Percentiles rank a stretch among this genome's conserved stretches.
Evolutionary conservation across 805 yeast genomes (phyloP).

Genomic region (Zygoascus flipseniorum): DNA sequence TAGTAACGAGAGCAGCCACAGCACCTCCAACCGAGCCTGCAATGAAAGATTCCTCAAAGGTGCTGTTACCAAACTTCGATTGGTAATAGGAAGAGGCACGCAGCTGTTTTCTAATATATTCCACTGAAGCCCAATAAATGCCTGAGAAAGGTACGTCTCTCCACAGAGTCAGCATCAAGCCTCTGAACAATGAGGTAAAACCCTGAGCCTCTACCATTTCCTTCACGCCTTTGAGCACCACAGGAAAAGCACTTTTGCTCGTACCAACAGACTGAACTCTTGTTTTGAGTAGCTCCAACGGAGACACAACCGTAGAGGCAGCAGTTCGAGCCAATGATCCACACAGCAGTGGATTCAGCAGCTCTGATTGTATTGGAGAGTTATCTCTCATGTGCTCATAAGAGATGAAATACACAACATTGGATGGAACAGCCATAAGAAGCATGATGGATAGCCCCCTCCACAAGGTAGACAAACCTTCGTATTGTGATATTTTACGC

Average conservation of each 20-base stretch:
- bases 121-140: conserved; percentile 88
- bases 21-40: conserved; percentile 82
- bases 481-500: conserved; percentile 52
- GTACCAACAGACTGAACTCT: conserved; percentile 49
- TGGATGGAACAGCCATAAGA: conserved; percentile 83
- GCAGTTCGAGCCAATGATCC: conserved; percentile 77
- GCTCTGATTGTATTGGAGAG: conserved; percentile 43
- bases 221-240: conserved; percentile 41
- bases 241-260: conserved; percentile 19
- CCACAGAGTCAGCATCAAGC: conserved; percentile 84
- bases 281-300: conserved; percentile 80
- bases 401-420: conserved; percentile 88
- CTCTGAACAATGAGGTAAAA: conserved; percentile 60
- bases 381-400: conserved; percentile 77
- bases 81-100: conserved; percentile 14
- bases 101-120: conserved; percentile 35
- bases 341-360: conserved; percentile 67
- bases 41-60: conserved; percentile 40
- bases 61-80: conserved; percentile 14
- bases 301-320: conserved; percentile 81
- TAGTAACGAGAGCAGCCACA: conserved; percentile 77
- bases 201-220: conserved; percentile 51
- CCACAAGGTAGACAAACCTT: conserved; percentile 77
- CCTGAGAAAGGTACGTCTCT: conserved; percentile 97
- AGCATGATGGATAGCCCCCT: conserved; percentile 79